These are phyloP conservation scores for Fraxinus nigra DNA, from an alignment of 305 asterid species.

Conservation along the genomic window DNA sequence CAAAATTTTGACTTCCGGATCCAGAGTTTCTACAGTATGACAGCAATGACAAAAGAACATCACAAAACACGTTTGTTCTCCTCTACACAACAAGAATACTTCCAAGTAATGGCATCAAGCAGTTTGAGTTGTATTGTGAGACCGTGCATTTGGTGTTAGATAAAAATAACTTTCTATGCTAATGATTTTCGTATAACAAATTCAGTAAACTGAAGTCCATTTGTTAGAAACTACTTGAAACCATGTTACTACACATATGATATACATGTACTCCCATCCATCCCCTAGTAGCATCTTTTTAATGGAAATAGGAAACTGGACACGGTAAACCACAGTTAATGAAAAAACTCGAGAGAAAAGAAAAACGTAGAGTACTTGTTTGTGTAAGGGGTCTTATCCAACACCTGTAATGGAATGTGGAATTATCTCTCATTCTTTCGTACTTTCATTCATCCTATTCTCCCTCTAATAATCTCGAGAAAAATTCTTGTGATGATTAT, in stretches of 20 bases:
- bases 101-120: neutral
- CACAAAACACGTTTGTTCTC: neutral
- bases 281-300: neutral
- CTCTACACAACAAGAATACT: neutral
- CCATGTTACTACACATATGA: neutral
- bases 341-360: neutral
- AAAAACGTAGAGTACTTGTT: neutral
- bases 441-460: neutral
- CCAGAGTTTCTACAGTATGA: slow-evolving; percentile 38
- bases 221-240: neutral
- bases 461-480: neutral
- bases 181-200: neutral
- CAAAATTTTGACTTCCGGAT: slow-evolving; percentile 55
- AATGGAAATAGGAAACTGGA: neutral
- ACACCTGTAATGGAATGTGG: neutral
- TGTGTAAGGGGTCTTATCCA: neutral
- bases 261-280: neutral
- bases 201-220: neutral
- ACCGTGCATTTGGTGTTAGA: neutral
- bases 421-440: neutral
- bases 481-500: no score
- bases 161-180: neutral
- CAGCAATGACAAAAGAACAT: neutral
- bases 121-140: neutral
- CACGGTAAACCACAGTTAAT: neutral